Percentiles rank a stretch among this genome's conserved stretches.
phyloP scores from a whole-genome alignment of 2,329 filamentous ascomycete species.

The Calonectria pseudoreteaudii region DNA sequence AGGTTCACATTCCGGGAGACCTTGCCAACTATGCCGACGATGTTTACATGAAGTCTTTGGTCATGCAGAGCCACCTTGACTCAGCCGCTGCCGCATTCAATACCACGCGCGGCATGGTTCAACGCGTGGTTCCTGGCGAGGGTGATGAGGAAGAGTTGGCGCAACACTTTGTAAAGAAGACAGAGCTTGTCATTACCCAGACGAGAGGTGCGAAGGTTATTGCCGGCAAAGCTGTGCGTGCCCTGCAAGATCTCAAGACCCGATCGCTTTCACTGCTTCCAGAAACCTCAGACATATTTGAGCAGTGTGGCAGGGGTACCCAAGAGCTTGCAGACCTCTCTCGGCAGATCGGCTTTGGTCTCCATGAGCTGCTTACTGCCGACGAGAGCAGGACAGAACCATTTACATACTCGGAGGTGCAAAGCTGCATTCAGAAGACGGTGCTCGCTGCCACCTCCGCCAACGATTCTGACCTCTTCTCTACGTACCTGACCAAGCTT shows the following conservation, averaged over 20 bases:
- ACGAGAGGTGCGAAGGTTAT: constrained; percentile 87
- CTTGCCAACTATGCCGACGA: constrained; percentile 82
- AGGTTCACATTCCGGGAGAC: constrained; percentile 79
- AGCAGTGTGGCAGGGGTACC: constrained; percentile 74
- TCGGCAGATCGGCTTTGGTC: constrained; percentile 73
- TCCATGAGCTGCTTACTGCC: constrained; percentile 72
- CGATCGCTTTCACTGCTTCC: constrained; percentile 79
- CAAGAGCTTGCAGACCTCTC: constrained; percentile 75
- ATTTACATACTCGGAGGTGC: constrained; percentile 75
- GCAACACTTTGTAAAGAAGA: constrained; percentile 75
- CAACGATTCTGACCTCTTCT: constrained; percentile 76
- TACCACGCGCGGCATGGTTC: constrained; percentile 73
- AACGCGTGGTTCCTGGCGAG: constrained; percentile 67
- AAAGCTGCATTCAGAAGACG: constrained; percentile 70
- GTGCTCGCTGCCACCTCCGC: constrained; percentile 60
- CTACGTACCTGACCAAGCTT: constrained; percentile 75
- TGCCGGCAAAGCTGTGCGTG: constrained; percentile 80
- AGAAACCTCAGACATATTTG: constrained; percentile 76
- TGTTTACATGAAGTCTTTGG: constrained; percentile 78
- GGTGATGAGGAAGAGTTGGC: constrained; percentile 72
- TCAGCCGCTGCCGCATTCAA: constrained; percentile 77
- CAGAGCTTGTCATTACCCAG: constrained; percentile 78
- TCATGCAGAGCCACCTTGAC: constrained; percentile 87
- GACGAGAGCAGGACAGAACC: constrained; percentile 79
- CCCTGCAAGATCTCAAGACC: constrained; percentile 81